Evolutionary conservation across 495 filamentous ascomycete genomes (phyloP).

Genomic region (Jackrogersella multiformis): DNA sequence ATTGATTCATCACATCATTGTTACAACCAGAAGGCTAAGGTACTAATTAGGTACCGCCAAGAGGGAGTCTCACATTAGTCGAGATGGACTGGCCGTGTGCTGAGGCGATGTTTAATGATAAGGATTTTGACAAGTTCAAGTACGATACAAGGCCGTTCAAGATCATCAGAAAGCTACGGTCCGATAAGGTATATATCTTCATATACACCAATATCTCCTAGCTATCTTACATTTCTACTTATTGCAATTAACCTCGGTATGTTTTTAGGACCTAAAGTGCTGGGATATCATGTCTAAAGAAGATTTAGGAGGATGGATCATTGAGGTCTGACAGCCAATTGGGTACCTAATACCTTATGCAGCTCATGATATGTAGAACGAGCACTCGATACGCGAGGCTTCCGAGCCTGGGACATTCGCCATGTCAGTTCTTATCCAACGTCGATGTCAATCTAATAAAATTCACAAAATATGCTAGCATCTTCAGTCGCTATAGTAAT

Average conservation of each 20-base stretch:
- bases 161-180: slow-evolving; percentile 11
- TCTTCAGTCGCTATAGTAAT: slow-evolving; percentile 10
- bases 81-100: slow-evolving; percentile 20
- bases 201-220: neutral
- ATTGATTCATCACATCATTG: neutral
- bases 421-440: slow-evolving; percentile 9
- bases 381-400: neutral
- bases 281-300: slow-evolving; percentile 2
- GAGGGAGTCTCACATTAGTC: neutral
- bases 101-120: slow-evolving; percentile 7
- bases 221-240: neutral
- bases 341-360: neutral
- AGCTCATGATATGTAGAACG: slow-evolving; percentile 12
- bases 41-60: neutral
- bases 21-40: neutral
- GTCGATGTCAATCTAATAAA: neutral
- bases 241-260: neutral
- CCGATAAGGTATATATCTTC: neutral
- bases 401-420: slow-evolving; percentile 8
- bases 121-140: slow-evolving; percentile 11
- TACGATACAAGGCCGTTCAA: slow-evolving; percentile 8
- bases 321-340: neutral
- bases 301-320: slow-evolving; percentile 14
- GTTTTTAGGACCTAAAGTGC: neutral
- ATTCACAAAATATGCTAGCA: neutral